A percentile compares a stretch with the other conserved stretches of the same genome.
Evolutionary conservation across 2,329 filamentous ascomycete genomes (phyloP).

Genomic region (Trichoderma cornu-damae): DNA sequence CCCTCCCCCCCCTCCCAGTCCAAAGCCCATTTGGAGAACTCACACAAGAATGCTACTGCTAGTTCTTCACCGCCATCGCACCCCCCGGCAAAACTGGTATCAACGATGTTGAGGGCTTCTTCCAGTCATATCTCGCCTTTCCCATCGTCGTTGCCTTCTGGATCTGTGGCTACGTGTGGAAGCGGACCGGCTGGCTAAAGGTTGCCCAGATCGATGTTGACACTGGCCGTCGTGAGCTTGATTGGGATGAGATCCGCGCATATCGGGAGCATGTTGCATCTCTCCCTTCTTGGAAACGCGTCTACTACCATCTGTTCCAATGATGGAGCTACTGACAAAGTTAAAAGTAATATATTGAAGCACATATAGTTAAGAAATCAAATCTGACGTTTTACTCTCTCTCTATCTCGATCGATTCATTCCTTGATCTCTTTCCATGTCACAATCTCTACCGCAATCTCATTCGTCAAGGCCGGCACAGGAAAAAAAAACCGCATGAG

Average conservation of each 20-base stretch:
- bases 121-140: constrained; percentile 49
- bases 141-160: constrained; percentile 53
- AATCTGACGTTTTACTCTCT: too few species aligned
- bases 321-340: too few species aligned
- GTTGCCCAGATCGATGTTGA: constrained; percentile 62
- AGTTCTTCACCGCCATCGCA: constrained; percentile 46
- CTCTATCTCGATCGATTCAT: too few species aligned
- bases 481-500: too few species aligned
- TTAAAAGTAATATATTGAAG: too few species aligned
- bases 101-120: constrained; percentile 46
- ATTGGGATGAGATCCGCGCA: constrained; percentile 58
- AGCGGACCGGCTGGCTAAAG: constrained; percentile 55
- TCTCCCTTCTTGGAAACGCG: constrained; percentile 45
- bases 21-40: neutral
- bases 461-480: too few species aligned
- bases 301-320: constrained; percentile 30
- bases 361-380: too few species aligned
- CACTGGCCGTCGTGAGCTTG: constrained; percentile 56
- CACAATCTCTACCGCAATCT: too few species aligned
- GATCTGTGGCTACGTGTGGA: constrained; percentile 57
- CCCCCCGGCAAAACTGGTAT: constrained; percentile 31
- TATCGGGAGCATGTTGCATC: constrained; percentile 43
- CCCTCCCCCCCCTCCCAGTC: constrained; percentile 17
- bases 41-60: constrained; percentile 2
- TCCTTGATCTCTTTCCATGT: too few species aligned